These are phyloP conservation scores for Xylariaceae sp. DNA, from an alignment of 2,329 filamentous ascomycete genomes.

Conservation along the genomic window DNA sequence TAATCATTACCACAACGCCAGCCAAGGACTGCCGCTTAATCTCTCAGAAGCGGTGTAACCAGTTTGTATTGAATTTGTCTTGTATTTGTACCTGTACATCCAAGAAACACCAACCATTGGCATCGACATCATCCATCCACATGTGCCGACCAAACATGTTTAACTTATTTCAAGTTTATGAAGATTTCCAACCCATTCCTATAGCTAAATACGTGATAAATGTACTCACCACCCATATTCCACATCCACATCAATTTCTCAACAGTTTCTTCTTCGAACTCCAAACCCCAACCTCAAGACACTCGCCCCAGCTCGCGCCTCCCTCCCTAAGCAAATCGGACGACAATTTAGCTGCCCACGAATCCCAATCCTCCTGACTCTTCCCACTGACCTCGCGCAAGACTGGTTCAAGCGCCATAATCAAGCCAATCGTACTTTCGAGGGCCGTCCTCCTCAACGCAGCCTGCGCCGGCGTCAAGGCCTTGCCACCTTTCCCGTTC, in stretches of 20 bases:
- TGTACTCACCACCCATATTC: too few relatives aligned
- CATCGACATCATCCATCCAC: too few relatives aligned
- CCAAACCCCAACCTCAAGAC: conserved; percentile 81
- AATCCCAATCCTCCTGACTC: conserved; percentile 87
- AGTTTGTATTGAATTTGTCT: too few relatives aligned
- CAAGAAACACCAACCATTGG: too few relatives aligned
- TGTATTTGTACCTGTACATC: too few relatives aligned
- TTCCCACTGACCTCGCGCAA: conserved; percentile 80
- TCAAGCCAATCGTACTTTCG: conserved; percentile 74
- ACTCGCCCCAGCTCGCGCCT: conserved; percentile 79
- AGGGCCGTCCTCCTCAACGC: conserved; percentile 77
- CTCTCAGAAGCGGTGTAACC: neutral
- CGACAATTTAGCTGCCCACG: conserved; percentile 86
- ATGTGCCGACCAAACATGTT: too few relatives aligned
- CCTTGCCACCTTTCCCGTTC: conserved; percentile 39
- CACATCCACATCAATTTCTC: conserved; percentile 19
- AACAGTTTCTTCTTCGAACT: conserved; percentile 68
- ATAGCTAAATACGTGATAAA: too few relatives aligned
- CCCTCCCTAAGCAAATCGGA: conserved; percentile 74
- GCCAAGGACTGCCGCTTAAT: neutral
- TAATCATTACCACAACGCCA: conserved; percentile 19
- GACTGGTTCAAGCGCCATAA: conserved; percentile 79
- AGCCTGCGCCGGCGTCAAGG: conserved; percentile 63
- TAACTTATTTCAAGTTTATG: too few relatives aligned
- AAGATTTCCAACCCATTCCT: too few relatives aligned